phyloP scores from a whole-genome alignment of 2,329 filamentous ascomycete species.

The Neonectria neomacrospora region DNA sequence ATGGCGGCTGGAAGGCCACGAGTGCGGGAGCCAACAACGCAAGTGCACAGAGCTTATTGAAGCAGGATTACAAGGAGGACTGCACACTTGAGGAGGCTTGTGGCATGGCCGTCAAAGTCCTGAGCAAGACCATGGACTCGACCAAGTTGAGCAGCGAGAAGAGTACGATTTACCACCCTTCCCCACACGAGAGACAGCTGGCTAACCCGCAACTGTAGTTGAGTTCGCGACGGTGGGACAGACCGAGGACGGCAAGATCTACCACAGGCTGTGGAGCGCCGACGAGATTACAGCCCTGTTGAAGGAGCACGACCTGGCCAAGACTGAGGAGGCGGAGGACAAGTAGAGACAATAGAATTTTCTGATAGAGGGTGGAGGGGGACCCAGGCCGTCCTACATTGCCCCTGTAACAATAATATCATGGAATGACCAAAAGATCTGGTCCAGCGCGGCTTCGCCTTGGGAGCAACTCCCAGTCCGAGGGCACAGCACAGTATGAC shows the following conservation, averaged over 20 bases:
- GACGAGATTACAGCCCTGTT: slow-evolving; percentile 95
- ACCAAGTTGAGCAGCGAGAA: slow-evolving; percentile 99
- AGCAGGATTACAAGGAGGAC: slow-evolving; percentile 99
- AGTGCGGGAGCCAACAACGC: slow-evolving; percentile 98
- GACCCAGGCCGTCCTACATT: slow-evolving; percentile 37
- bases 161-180: slow-evolving; percentile 69
- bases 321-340: slow-evolving; percentile 79
- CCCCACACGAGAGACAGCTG: not conserved
- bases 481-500: slow-evolving; percentile 22
- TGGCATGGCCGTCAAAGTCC: slow-evolving; percentile 95
- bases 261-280: slow-evolving; percentile 96
- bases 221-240: slow-evolving; percentile 98
- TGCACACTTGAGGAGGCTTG: slow-evolving; percentile 96
- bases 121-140: slow-evolving; percentile 99
- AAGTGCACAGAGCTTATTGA: slow-evolving; percentile 93
- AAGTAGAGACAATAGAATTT: slow-evolving; percentile 57
- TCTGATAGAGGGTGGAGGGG: slow-evolving; percentile 44
- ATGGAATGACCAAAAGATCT: slow-evolving; percentile 43
- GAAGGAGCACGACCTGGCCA: slow-evolving; percentile 95
- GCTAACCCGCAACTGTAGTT: slow-evolving; percentile 65
- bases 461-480: slow-evolving; percentile 25
- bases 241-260: slow-evolving; percentile 95
- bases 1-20: slow-evolving; percentile 99
- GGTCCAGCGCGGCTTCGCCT: slow-evolving; percentile 22
- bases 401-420: slow-evolving; percentile 48